Evolutionary conservation across 2,329 filamentous ascomycete species (phyloP), one percentile per base, ranked within the genome.

Genomic region (Xylariaceae sp.): DNA sequence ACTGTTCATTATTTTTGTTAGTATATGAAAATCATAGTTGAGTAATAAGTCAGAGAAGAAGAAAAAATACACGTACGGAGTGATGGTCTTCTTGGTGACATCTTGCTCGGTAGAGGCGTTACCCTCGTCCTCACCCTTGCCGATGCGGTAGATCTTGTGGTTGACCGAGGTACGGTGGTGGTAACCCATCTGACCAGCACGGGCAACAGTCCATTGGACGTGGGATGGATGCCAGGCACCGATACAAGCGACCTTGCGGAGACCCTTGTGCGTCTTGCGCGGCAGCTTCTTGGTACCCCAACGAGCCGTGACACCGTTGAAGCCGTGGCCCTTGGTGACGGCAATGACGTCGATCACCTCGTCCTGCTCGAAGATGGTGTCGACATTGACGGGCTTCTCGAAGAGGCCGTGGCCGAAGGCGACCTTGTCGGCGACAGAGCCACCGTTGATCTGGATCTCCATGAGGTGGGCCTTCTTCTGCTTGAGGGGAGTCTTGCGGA

Each of bases 281-380:
- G 93, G 93, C 68, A 98, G 89, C 89, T 97, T 98, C 88, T 96
- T 98, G 80, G 93, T 98, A 67, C 93, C 93, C 93, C 93, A 98
- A 79, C 93, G 85, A 74, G 85, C 80, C 60, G 93, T 98, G 67
- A 98, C 93, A 86, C 93, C 93, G 72, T 81, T 80, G 87, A 88
- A 97, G 73, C 93, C 93, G 81, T 97, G 90, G 82, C 93, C 93
- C 86, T 95, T 97, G 82, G 93, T 98, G 71, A 98, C 91, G 70
- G 92, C 93, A 66, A 98, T 96, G 71, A 94, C 86, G 72, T 98
- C 93, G 66, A 98, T 94, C 82, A 98, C 87, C 88, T 98, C 93
- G 71, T 98, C 89, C 81, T 94, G 84, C 87, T 98, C 93, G 77
- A 98, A 98, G 80, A 98, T 85, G 77, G 78, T 77, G 77, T 85